Conservation (phyloP, 2,329 filamentous ascomycete species). For the Biscogniauxia mediterranea region DNA sequence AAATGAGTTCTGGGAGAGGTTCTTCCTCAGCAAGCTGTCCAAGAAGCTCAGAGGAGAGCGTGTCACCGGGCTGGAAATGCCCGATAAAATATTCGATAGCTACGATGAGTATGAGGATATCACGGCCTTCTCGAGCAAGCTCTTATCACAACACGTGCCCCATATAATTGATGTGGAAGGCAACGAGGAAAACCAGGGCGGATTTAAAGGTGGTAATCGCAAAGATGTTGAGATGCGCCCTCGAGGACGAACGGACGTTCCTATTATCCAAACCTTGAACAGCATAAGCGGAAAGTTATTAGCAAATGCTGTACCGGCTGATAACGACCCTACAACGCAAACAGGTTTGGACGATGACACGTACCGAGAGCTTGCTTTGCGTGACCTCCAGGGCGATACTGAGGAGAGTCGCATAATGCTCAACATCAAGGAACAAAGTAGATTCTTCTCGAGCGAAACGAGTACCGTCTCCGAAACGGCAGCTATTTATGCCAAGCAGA, state of each 20-base stretch:
- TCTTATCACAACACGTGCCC: constrained; percentile 67
- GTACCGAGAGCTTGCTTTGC: constrained; percentile 71
- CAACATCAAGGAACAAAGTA: constrained; percentile 83
- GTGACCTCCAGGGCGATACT: constrained; percentile 73
- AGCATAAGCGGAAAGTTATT: constrained; percentile 91
- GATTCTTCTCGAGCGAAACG: constrained; percentile 68
- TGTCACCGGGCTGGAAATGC: constrained; percentile 71
- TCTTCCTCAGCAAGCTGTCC: constrained; percentile 86
- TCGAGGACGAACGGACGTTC: constrained; percentile 65
- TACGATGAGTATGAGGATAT: constrained; percentile 75
- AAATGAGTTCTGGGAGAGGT: constrained; percentile 85
- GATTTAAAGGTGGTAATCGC: constrained; percentile 75
- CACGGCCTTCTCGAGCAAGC: constrained; percentile 48
- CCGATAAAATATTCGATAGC: constrained; percentile 79
- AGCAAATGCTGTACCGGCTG: constrained; percentile 77
- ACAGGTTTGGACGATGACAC: constrained; percentile 70
- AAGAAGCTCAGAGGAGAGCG: constrained; percentile 92
- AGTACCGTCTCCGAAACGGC: constrained; percentile 45
- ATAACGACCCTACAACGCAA: constrained; percentile 64
- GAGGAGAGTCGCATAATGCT: constrained; percentile 78
- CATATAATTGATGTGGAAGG: constrained; percentile 89
- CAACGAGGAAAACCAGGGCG: constrained; percentile 93
- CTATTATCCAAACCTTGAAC: constrained; percentile 87
- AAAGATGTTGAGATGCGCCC: constrained; percentile 91
- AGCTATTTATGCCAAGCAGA: constrained; percentile 64